Evolutionary conservation across 2,329 filamentous ascomycete species (phyloP).

Genomic region (Fonsecaea pugnacius): DNA sequence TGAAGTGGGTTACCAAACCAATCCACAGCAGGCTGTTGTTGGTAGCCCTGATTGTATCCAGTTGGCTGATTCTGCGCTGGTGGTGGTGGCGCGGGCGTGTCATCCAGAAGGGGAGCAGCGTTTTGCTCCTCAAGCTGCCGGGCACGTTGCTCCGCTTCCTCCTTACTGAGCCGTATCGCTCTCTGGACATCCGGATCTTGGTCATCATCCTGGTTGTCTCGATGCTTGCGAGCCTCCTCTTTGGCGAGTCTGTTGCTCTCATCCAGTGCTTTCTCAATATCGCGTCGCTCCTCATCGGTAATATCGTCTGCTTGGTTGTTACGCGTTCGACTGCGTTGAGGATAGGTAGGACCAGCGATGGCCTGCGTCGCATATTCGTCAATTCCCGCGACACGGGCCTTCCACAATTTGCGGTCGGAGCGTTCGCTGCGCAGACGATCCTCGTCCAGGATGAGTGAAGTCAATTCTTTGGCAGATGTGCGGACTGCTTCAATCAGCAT

Average conservation of each 20-base stretch:
- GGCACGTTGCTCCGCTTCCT: slow-evolving; percentile 82
- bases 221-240: slow-evolving; percentile 58
- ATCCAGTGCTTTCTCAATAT: slow-evolving; percentile 75
- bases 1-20: slow-evolving; percentile 97
- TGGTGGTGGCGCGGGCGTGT: slow-evolving; percentile 66
- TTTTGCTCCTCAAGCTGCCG: slow-evolving; percentile 86
- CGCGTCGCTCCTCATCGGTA: not conserved
- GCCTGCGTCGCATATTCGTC: slow-evolving; percentile 71
- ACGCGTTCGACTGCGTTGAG: slow-evolving; percentile 53
- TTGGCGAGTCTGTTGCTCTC: slow-evolving; percentile 72
- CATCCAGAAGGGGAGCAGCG: slow-evolving; percentile 84
- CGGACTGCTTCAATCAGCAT: slow-evolving; percentile 66
- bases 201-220: slow-evolving; percentile 58
- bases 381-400: slow-evolving; percentile 90
- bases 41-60: slow-evolving; percentile 94
- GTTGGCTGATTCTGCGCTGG: slow-evolving; percentile 76
- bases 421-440: slow-evolving; percentile 88
- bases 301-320: slow-evolving; percentile 66
- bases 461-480: slow-evolving; percentile 93
- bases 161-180: slow-evolving; percentile 91
- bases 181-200: slow-evolving; percentile 91
- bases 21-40: slow-evolving; percentile 94
- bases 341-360: slow-evolving; percentile 45
- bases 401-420: slow-evolving; percentile 91
- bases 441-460: slow-evolving; percentile 87